Evolutionary conservation across 2,329 filamentous ascomycete genomes (phyloP).

Genomic region (Colletotrichum tabaci): DNA sequence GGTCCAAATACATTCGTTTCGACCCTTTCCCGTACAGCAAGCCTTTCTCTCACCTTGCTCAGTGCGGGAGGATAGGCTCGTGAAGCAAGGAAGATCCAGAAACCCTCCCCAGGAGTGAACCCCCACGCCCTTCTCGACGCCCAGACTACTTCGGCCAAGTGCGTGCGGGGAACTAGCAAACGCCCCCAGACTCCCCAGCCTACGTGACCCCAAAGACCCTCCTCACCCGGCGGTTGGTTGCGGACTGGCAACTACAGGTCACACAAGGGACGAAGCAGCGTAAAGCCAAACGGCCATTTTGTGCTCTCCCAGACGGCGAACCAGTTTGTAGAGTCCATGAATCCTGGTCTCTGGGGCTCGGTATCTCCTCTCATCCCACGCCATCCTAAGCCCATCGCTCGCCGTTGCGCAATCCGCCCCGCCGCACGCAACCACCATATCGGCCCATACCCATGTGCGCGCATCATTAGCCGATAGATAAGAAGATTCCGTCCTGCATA

Average conservation of each 20-base stretch:
- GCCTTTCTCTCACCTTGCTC: not conserved
- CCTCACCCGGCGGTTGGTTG: not conserved
- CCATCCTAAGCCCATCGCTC: not conserved
- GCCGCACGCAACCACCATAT: slow-evolving; percentile 5
- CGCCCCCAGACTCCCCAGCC: not conserved
- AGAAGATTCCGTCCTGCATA: not conserved
- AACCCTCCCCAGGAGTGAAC: not conserved
- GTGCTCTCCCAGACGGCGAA: not conserved
- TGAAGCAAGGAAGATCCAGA: not conserved
- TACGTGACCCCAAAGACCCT: not conserved
- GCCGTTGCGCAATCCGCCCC: not conserved
- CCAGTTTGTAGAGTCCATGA: not conserved
- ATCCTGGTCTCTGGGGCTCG: not conserved
- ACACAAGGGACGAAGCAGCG: no score
- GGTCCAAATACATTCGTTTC: not conserved
- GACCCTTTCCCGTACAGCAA: not conserved
- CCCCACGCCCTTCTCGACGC: slow-evolving; percentile 8
- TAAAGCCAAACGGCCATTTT: not conserved
- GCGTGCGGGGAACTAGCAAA: not conserved
- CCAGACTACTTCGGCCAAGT: not conserved
- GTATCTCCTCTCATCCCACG: slow-evolving; percentile 9
- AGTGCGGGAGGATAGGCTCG: not conserved
- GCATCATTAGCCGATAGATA: not conserved
- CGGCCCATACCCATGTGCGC: not conserved
- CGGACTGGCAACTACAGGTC: not conserved